Base-by-base conservation (phyloP, 805 yeast genomes). In the Myxozyma nipponensis region DNA sequence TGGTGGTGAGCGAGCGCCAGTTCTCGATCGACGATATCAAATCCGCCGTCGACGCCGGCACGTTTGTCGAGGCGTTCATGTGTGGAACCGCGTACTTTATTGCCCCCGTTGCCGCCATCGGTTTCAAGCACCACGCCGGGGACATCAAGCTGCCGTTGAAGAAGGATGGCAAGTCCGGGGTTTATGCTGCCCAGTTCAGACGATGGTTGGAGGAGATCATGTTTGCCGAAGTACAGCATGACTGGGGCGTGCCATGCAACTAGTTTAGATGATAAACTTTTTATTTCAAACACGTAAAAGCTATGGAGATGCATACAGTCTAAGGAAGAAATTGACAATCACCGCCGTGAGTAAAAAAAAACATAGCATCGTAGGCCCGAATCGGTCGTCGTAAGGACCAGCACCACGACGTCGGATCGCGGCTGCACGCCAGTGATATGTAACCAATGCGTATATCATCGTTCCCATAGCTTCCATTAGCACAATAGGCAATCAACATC, bases 361-460 rank as follows among this genome's bases (percentile, higher is more conserved):
- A 72, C 98, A 93, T 63, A 93, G 78, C 86, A 91, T 83, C 15
- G 99, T 95, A 42, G 99, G 98, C 40, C 99, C 99, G 61, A 93
- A 84, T 67, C 98, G 81, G 71, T 93, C 99, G 66, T 93, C 99
- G 67, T 93, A 93, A n/a, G 98, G 98, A 42, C 98, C 98, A 13
- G 95, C 82, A 38, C 98, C 98, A 71, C 98, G 83, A 72, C 91
- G 79, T 70, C 99, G 83, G 61, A 93, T 93, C 52, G 98, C 98
- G 66, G 90, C 88, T 1, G 98, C 98, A 75, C 99, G 86, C 98
- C 98, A 95, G 71, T 93, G 99, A 69, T 93, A 93, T 10, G 98
- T 93, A 42, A 88, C 78, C 56, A 93, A 77, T 1, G 99, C 98
- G 64, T 93, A 93, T 2, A 84, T 77, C 99, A 93, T 93, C 22